Conservation (phyloP, 768 basidiomycete genomes). For the Lactarius deliciosus region DNA sequence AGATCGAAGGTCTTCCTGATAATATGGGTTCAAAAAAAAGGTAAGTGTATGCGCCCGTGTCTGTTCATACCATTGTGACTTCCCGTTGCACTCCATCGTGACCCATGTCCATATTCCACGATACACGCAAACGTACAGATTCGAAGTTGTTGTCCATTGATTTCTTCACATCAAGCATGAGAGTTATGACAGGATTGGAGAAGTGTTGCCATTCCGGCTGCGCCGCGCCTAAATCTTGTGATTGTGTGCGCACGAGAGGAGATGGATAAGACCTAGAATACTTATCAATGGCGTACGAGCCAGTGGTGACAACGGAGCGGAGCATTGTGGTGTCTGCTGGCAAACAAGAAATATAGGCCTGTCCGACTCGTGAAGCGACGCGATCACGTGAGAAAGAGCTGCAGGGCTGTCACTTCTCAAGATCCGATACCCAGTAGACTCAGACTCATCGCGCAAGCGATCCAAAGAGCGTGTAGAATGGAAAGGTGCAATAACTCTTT, state of each 20-base stretch:
- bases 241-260: constrained; percentile 15
- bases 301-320: constrained; percentile 58
- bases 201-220: constrained; percentile 76
- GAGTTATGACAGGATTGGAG: constrained; percentile 62
- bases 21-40: constrained; percentile 10
- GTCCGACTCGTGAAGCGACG: not conserved
- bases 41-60: constrained; percentile 16
- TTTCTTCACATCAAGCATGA: constrained; percentile 60
- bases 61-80: constrained; percentile 59
- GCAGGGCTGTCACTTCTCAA: not conserved
- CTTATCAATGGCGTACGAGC: constrained; percentile 56
- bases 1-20: constrained; percentile 80
- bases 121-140: constrained; percentile 62
- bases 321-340: constrained; percentile 33
- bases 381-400: constrained; percentile 16
- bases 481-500: not conserved
- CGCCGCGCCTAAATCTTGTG: constrained; percentile 28
- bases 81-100: constrained; percentile 49
- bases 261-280: constrained; percentile 66
- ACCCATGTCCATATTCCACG: constrained; percentile 55
- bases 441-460: not conserved
- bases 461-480: not conserved
- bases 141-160: constrained; percentile 48
- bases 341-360: not conserved
- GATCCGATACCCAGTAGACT: not conserved